Conservation (phyloP, 257 asterid genomes). For the Penstemon newberryi region DNA sequence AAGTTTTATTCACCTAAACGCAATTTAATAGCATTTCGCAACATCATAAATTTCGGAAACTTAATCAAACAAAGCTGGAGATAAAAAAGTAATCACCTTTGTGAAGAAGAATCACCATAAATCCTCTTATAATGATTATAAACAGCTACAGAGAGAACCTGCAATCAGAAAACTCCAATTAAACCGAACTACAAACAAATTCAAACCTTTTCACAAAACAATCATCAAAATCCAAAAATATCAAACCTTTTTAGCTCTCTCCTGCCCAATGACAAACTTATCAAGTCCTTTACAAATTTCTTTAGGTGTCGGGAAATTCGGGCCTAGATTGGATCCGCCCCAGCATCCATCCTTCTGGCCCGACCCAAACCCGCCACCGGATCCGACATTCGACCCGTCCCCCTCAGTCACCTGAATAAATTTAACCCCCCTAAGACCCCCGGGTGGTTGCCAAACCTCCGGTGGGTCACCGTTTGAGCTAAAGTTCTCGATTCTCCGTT, state of each 20-base stretch:
- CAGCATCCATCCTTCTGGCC: slow-evolving; percentile 67
- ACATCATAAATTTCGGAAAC: background rate
- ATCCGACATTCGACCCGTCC: slow-evolving; percentile 47
- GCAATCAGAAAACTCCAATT: slow-evolving; percentile 24
- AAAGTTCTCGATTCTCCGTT: slow-evolving; percentile 37
- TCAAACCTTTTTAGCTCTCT: slow-evolving; percentile 89
- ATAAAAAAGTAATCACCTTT: slow-evolving; percentile 66
- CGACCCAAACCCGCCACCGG: slow-evolving; percentile 57
- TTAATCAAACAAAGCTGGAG: slow-evolving; percentile 21
- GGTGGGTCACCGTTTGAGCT: slow-evolving; percentile 92
- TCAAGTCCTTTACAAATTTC: slow-evolving; percentile 95
- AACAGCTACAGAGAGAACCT: slow-evolving; percentile 98
- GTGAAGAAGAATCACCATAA: slow-evolving; percentile 60
- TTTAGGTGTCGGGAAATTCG: slow-evolving; percentile 84
- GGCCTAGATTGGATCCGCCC: slow-evolving; percentile 93
- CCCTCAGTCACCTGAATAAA: slow-evolving; percentile 55
- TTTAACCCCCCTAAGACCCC: slow-evolving; percentile 61
- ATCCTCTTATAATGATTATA: slow-evolving; percentile 99
- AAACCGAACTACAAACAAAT: background rate
- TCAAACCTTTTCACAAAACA: slow-evolving; percentile 7
- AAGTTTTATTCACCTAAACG: background rate
- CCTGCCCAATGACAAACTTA: slow-evolving; percentile 95
- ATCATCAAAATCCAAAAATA: slow-evolving; percentile 15
- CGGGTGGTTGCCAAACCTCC: slow-evolving; percentile 97
- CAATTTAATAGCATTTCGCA: background rate